Evolutionary conservation across 371 early-diverging fungal genomes (phyloP), one percentile per base, ranked within the genome.

Genomic region (Entomophthora muscae): DNA sequence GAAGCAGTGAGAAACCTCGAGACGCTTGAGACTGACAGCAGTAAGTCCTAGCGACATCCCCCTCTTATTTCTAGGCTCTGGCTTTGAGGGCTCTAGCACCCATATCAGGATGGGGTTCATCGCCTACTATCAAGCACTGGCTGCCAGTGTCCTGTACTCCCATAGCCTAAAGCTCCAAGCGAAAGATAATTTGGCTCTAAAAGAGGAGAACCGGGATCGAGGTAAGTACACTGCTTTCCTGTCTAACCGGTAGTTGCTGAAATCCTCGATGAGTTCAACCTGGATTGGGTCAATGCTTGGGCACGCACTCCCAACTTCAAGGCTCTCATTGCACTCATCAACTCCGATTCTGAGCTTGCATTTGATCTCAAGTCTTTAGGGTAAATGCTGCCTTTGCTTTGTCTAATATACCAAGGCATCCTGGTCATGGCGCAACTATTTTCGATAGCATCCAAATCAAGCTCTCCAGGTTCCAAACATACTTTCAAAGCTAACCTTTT

Each of bases 361-460:
- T n/a, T n/a, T n/a, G n/a, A n/a, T n/a, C n/a, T n/a, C n/a, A n/a
- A n/a, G n/a, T n/a, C n/a, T n/a, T n/a, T n/a, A n/a, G n/a, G n/a
- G n/a, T n/a, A n/a, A n/a, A n/a, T n/a, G n/a, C n/a, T n/a, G n/a
- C n/a, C n/a, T n/a, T n/a, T n/a, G n/a, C n/a, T n/a, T n/a, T n/a
- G n/a, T n/a, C n/a, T n/a, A n/a, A n/a, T n/a, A n/a, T n/a, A n/a
- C n/a, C n/a, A 7, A 61, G 33, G 7, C 61, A 61, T 24, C 61
- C 61, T 33, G 51, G 61, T 51, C 61, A 61, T 51, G 61, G 61
- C 10, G 61, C 61, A 17, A 61, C 61, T 51, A 21, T 61, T 13
- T 22, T 61, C 10, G 61, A 61, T 61, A n/a, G 5, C 27, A 32
- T 61, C 22, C 27, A 13, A 12, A 32, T 61, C 23, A 61, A 33